These are phyloP conservation scores for Oryza officinalis DNA, from an alignment of 176 grass and related monocot genomes.

Conservation along the genomic window DNA sequence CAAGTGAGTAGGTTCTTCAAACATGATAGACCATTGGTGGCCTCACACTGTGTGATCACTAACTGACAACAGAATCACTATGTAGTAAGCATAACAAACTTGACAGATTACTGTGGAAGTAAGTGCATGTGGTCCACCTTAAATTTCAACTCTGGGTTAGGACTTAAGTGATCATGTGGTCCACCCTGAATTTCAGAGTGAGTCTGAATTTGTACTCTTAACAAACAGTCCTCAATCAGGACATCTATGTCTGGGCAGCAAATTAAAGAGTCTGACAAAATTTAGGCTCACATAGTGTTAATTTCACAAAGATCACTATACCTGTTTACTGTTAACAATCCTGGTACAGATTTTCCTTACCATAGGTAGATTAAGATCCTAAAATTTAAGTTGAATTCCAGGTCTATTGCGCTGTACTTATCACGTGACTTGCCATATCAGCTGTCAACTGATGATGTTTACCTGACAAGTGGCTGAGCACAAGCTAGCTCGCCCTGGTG, in stretches of 20 bases:
- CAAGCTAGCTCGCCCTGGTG: constrained; percentile 63
- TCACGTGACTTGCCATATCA: constrained; percentile 54
- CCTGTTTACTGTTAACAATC: background rate
- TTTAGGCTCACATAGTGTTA: background rate
- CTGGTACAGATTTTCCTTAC: background rate
- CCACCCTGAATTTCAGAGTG: background rate
- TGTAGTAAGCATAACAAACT: too few species aligned
- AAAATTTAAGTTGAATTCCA: constrained; percentile 12
- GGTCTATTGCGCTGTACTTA: constrained; percentile 54
- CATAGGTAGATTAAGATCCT: background rate
- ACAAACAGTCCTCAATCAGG: background rate
- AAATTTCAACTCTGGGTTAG: too few species aligned
- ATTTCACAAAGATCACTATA: background rate
- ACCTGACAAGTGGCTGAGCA: constrained; percentile 54
- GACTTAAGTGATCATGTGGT: background rate
- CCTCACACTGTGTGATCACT: too few species aligned
- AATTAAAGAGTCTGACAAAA: background rate
- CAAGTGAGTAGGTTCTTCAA: background rate
- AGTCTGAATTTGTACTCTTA: background rate
- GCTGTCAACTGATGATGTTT: constrained; percentile 48
- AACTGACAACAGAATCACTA: too few species aligned
- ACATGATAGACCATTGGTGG: too few species aligned
- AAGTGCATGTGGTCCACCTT: too few species aligned
- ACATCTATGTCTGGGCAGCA: background rate
- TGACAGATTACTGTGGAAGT: too few species aligned